Base-by-base conservation (phyloP, 2,329 filamentous ascomycete genomes). In the Talaromyces sp. region DNA sequence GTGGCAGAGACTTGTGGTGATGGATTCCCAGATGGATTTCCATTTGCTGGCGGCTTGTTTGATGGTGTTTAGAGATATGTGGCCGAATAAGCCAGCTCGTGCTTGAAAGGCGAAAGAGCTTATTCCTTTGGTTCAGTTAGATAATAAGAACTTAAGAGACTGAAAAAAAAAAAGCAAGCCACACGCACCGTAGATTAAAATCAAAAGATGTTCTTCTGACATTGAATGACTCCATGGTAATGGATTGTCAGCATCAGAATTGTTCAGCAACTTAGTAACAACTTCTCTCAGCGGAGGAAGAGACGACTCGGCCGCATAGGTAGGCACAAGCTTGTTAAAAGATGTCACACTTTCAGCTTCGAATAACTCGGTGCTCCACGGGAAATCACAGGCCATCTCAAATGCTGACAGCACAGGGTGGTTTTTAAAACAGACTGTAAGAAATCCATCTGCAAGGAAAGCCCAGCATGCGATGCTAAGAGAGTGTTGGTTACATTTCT, bases 381-480 rank as follows among this genome's bases (percentile, higher is more conserved):
- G 69, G 18, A 73, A 70, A 36, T 70, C 63, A 36, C 71, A 73
- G 31, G 72, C 65, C 68, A 73, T 69, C 51, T 72, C 71, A 33
- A 72, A 72, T 0, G 70, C 67, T 1, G 70, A 71, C 28, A 73
- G 44, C 18, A 67, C 65, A 3, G 71, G 71, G 34, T 72, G 67
- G 18, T 71, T 73, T 5, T 72, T 72, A 61, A 72, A 72, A 54
- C 71, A 73, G 6, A 73, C 70, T 1, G 70, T 73, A 16, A 73
- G 66, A 12, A 73, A 73, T 7, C 70, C 71, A 34, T 73, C 71
- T 0, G 71, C 70, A 16, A 73, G 67, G n/a, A 72, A 73, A 3
- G 65, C 67, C 71, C 71, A 73, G 42, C 66, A 72, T 4, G 71
- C 68, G 27, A 73, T 66, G 7, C 60, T 58, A 63, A 66, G 23